phyloP scores from a whole-genome alignment of 2,329 filamentous ascomycete genomes.

The Alternaria longipes region DNA sequence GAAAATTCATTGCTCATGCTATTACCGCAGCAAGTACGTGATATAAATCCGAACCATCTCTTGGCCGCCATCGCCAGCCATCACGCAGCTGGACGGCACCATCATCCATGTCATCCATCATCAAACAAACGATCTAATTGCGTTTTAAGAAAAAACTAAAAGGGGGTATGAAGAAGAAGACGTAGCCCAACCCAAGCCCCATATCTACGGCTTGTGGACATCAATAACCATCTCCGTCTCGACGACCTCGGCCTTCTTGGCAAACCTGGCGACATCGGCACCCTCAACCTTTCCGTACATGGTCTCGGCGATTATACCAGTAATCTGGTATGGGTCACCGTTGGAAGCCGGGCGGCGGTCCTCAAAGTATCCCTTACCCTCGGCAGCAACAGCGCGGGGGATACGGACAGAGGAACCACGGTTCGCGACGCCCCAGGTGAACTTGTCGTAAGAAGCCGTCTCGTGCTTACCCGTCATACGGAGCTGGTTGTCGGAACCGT shows the following conservation, averaged over 20 bases:
- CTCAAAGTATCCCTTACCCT: constrained; percentile 96
- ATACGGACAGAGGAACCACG: constrained; percentile 94
- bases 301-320: constrained; percentile 82
- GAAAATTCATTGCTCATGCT: constrained; percentile 3
- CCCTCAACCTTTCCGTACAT: constrained; percentile 62
- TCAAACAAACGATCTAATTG: constrained; percentile 3
- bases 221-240: constrained; percentile 48
- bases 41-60: neutral
- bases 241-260: constrained; percentile 42
- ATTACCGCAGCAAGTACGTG: neutral
- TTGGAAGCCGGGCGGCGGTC: constrained; percentile 75
- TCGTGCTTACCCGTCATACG: constrained; percentile 94
- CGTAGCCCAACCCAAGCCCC: too few relatives aligned
- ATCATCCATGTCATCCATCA: neutral
- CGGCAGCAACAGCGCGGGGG: constrained; percentile 81
- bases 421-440: constrained; percentile 94
- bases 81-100: neutral
- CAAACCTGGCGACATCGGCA: constrained; percentile 56
- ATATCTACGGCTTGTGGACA: constrained; percentile 38
- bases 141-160: neutral
- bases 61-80: neutral
- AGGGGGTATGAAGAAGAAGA: too few relatives aligned
- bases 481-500: constrained; percentile 94
- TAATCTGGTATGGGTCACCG: constrained; percentile 85
- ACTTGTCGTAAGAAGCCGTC: constrained; percentile 92